Conservation (phyloP, 140 eudicot species). For the Eryngium alpinum region DNA sequence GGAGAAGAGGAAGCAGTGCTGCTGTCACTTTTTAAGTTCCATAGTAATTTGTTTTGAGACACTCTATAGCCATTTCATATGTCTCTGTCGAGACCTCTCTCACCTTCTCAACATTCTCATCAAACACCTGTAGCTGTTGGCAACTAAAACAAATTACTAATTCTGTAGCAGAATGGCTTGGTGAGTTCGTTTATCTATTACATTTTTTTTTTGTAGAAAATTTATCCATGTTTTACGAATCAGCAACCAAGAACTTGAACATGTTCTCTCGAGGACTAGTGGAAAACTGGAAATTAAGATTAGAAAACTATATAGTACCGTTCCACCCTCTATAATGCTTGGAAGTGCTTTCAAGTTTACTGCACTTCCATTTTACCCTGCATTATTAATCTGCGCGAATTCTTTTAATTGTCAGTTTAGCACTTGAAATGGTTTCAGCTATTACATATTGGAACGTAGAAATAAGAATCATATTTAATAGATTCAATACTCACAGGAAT, state of each 20-base stretch:
- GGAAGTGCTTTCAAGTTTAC: conserved; percentile 3
- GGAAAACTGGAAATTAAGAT: background rate
- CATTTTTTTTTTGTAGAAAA: background rate
- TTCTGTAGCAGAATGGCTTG: background rate
- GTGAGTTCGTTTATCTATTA: background rate
- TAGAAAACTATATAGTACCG: background rate
- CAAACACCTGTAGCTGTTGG: conserved; percentile 5
- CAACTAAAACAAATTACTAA: conserved; percentile 1
- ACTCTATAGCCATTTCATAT: conserved; percentile 17
- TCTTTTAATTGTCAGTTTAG: background rate
- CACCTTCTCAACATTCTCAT: conserved; percentile 7
- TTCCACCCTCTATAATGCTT: background rate
- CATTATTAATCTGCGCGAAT: conserved; percentile 8
- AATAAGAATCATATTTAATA: background rate
- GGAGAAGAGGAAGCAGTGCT: conserved; percentile 27
- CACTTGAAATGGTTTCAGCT: background rate
- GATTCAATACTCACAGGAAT: conserved; percentile 18
- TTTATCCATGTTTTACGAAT: background rate
- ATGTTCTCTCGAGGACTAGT: background rate
- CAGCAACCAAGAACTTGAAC: background rate
- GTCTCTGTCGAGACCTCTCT: conserved; percentile 3
- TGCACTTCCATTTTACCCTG: conserved; percentile 7
- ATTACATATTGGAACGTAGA: background rate
- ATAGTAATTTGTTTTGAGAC: conserved; percentile 26
- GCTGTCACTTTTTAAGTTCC: conserved; percentile 23